These are phyloP conservation scores for Diplogelasinospora grovesii DNA, from an alignment of 495 filamentous ascomycete species.

Conservation along the genomic window DNA sequence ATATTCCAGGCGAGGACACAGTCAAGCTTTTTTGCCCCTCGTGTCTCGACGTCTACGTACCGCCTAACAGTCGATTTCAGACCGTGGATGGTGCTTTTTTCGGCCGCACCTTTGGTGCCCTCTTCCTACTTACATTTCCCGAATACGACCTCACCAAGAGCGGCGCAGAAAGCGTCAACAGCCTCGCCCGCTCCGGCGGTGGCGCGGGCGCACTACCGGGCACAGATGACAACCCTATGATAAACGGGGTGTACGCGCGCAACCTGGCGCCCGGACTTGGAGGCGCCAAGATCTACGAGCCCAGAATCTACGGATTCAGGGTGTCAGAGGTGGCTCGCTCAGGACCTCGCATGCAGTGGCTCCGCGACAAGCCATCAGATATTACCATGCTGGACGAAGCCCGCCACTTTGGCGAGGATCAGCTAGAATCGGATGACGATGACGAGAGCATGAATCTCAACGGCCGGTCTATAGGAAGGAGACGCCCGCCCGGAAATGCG, in stretches of 20 bases:
- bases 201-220: conserved; percentile 22
- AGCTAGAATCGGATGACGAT: conserved; percentile 39
- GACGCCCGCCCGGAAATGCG: conserved; percentile 27
- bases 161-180: conserved; percentile 37
- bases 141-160: conserved; percentile 73
- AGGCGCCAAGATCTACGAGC: conserved; percentile 77
- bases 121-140: conserved; percentile 98
- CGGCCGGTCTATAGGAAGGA: conserved; percentile 27
- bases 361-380: conserved; percentile 75
- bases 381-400: conserved; percentile 79
- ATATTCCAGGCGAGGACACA: conserved; percentile 92
- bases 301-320: conserved; percentile 92
- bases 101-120: conserved; percentile 82
- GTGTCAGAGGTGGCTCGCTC: conserved; percentile 81
- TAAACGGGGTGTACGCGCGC: conserved; percentile 76
- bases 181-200: conserved; percentile 25
- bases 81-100: conserved; percentile 98
- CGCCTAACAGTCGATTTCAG: conserved; percentile 94
- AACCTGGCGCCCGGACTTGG: conserved; percentile 90
- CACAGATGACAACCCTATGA: conserved; percentile 45
- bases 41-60: conserved; percentile 94
- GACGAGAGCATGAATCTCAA: conserved; percentile 41
- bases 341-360: conserved; percentile 94
- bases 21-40: conserved; percentile 97
- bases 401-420: conserved; percentile 45